Base-by-base conservation (phyloP, 2,329 filamentous ascomycete species). In the Gyromitra esculenta region DNA sequence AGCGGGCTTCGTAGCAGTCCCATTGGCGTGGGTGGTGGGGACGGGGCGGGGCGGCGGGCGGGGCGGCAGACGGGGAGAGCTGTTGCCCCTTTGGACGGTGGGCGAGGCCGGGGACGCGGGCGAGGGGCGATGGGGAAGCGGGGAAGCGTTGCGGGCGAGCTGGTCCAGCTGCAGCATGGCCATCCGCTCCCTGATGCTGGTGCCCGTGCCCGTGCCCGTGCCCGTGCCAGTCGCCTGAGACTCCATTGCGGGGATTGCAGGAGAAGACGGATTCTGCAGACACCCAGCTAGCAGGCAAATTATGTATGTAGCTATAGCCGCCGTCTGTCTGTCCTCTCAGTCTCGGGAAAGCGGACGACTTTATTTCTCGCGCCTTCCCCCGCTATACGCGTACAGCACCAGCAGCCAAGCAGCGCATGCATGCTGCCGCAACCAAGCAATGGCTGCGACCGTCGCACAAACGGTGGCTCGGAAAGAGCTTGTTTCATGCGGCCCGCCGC, bases 141-240 rank as follows among this genome's bases (percentile, higher is more conserved):
- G 45, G 2, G 63, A 31, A 1, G 43, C 6, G 15, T 35, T 50
- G 15, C 59, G 57, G 11, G 39, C 48, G 6, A 75, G 59, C 18
- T 75, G 67, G 31, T 73, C 60, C 48, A 75, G 25, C 41, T 75
- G 67, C 13, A 75, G 11, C 57, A 75, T 35, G 48, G 67, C 73
- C 73, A 75, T 73, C 21, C 73, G 48, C 48, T 72, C 67, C 2
- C 59, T 45, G 21, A 75, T 70, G 50, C 62, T 60, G 9, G 43
- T 60, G 5, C 64, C 72, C 2, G 71, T 21, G 25, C 45, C 31
- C 6, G 39, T 68, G 1, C 25, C 25, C 25, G 43, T 65, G 5
- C 64, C 72, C 2, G 71, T 21, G 25, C 45, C 31, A 3, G 52
- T 68, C 1, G n/a, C n/a, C n/a, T 66, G 52, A 11, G 52, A 11